phyloP scores from a whole-genome alignment of 2,329 filamentous ascomycete genomes.

The Xylaria sp. region DNA sequence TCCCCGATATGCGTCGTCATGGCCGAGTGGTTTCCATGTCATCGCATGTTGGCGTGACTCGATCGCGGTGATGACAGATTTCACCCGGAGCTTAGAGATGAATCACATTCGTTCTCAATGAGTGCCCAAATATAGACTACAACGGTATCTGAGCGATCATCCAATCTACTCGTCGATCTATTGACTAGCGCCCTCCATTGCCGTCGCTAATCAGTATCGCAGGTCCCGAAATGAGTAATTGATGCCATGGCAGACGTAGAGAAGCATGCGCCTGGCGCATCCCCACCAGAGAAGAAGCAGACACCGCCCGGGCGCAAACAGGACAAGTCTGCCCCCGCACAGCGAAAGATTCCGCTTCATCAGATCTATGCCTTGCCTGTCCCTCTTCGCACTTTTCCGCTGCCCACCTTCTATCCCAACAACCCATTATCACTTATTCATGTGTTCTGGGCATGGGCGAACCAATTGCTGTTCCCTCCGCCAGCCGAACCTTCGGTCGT shows the following conservation, averaged over 20 bases:
- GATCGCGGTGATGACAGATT: constrained; percentile 58
- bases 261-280: constrained; percentile 20
- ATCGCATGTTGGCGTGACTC: neutral
- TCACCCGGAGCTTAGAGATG: constrained; percentile 54
- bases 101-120: constrained; percentile 46
- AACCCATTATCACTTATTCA: constrained; percentile 87
- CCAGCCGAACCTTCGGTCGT: constrained; percentile 57
- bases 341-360: constrained; percentile 43
- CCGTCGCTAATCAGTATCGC: constrained; percentile 1
- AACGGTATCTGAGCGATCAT: constrained; percentile 85
- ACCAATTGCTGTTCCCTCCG: constrained; percentile 64
- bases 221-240: constrained; percentile 43
- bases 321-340: neutral
- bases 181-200: neutral
- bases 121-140: constrained; percentile 77
- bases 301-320: neutral
- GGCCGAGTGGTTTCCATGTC: neutral
- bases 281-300: constrained; percentile 11
- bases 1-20: neutral
- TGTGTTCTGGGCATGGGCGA: constrained; percentile 70
- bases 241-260: constrained; percentile 31
- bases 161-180: constrained; percentile 2
- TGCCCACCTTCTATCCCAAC: constrained; percentile 83
- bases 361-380: constrained; percentile 77
- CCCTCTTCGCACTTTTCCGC: constrained; percentile 74